Evolutionary conservation across 768 basidiomycete genomes (phyloP).

Genomic region (Boletellus emodensis): DNA sequence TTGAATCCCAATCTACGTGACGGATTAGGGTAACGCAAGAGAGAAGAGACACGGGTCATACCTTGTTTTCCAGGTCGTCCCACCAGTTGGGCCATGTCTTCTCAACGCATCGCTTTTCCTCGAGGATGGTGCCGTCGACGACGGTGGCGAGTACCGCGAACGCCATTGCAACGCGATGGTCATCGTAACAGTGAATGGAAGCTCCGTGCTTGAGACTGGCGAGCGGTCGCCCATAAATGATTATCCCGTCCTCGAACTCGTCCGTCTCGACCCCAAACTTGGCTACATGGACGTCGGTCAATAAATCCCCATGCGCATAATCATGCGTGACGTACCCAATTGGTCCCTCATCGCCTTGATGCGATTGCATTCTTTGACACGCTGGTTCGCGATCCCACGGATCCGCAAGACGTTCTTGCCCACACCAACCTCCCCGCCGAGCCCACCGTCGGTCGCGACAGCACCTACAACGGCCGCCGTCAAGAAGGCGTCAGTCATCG

Average conservation of each 20-base stretch:
- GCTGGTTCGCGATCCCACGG: slow-evolving; percentile 92
- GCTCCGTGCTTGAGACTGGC: slow-evolving; percentile 59
- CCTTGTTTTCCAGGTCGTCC: slow-evolving; percentile 97
- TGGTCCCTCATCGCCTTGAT: slow-evolving; percentile 97
- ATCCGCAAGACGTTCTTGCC: slow-evolving; percentile 65
- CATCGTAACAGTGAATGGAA: slow-evolving; percentile 93
- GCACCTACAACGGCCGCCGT: slow-evolving; percentile 92
- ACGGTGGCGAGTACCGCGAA: slow-evolving; percentile 85
- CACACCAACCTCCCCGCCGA: slow-evolving; percentile 29
- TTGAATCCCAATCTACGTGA: slow-evolving; percentile 74
- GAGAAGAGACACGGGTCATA: slow-evolving; percentile 25
- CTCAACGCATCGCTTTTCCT: slow-evolving; percentile 97
- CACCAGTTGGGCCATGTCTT: slow-evolving; percentile 99
- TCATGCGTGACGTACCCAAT: slow-evolving; percentile 55
- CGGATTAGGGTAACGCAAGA: neutral
- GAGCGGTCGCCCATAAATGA: slow-evolving; percentile 77
- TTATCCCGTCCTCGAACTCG: slow-evolving; percentile 90
- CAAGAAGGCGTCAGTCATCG: slow-evolving; percentile 99
- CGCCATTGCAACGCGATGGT: slow-evolving; percentile 98
- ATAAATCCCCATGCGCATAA: too few species aligned
- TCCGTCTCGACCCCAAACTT: slow-evolving; percentile 93
- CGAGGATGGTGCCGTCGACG: slow-evolving; percentile 71
- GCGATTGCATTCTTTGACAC: slow-evolving; percentile 97
- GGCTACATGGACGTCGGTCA: slow-evolving; percentile 40
- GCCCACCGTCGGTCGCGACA: slow-evolving; percentile 60